A percentile compares a stretch with the other conserved stretches of the same genome.
These are phyloP conservation scores for Simplicillium aogashimaense DNA, from an alignment of 2,329 filamentous ascomycete genomes.

Conservation along the genomic window DNA sequence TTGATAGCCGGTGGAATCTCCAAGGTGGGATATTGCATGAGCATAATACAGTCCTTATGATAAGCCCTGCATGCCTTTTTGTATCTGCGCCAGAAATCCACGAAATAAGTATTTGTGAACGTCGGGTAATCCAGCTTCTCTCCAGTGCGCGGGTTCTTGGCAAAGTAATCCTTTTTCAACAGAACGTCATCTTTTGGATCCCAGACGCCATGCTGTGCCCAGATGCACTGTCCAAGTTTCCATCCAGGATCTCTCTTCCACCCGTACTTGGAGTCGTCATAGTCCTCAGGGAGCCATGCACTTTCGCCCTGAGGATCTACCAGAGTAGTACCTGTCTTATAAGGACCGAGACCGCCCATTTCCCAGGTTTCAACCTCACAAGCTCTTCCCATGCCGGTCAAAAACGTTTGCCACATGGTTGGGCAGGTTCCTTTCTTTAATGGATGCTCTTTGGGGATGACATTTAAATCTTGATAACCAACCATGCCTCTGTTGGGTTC, in stretches of 20 bases:
- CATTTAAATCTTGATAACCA: conserved; percentile 70
- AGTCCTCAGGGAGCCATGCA: conserved; percentile 74
- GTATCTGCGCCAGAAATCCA: conserved; percentile 75
- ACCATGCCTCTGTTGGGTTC: conserved; percentile 87
- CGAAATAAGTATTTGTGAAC: conserved; percentile 87
- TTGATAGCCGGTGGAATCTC: conserved; percentile 86
- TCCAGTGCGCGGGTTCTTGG: conserved; percentile 64
- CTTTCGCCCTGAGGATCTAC: conserved; percentile 80
- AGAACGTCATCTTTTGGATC: conserved; percentile 69
- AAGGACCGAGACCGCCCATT: conserved; percentile 86
- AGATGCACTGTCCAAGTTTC: conserved; percentile 90
- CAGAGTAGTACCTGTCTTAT: conserved; percentile 73
- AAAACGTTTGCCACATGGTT: conserved; percentile 86
- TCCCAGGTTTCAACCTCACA: conserved; percentile 89
- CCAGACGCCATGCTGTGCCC: conserved; percentile 97
- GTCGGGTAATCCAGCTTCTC: conserved; percentile 67
- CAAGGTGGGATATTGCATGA: conserved; percentile 85
- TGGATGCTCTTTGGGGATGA: conserved; percentile 78
- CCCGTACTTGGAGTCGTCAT: conserved; percentile 80
- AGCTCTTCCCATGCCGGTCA: conserved; percentile 83
- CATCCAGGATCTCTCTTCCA: conserved; percentile 82
- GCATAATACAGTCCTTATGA: conserved; percentile 74
- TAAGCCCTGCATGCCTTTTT: conserved; percentile 62
- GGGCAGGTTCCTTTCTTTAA: conserved; percentile 88
- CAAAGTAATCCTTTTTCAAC: conserved; percentile 80